These are phyloP conservation scores for Rhodotorula paludigena DNA, from an alignment of 768 basidiomycete genomes.

Conservation along the genomic window DNA sequence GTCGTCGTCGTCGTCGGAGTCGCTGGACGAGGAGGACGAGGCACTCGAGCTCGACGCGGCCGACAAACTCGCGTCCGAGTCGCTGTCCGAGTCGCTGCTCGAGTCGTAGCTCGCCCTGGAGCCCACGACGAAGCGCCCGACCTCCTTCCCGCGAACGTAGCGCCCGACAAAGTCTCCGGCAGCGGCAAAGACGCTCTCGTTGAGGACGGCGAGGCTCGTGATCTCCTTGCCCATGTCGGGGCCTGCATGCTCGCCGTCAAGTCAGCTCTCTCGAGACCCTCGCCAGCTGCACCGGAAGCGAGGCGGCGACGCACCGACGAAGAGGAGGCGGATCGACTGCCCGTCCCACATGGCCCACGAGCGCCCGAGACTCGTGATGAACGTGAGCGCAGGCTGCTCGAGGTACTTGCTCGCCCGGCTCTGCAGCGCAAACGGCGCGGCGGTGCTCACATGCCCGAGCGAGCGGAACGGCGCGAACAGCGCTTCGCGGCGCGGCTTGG, in stretches of 20 bases:
- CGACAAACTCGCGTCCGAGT: not conserved
- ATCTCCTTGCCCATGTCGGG: slow-evolving; percentile 74
- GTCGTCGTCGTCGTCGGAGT: slow-evolving; percentile 12
- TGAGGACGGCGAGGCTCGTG: slow-evolving; percentile 70
- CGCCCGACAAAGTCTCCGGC: slow-evolving; percentile 65
- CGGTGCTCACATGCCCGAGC: slow-evolving; percentile 87
- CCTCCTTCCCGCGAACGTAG: slow-evolving; percentile 82
- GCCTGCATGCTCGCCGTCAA: slow-evolving; percentile 52
- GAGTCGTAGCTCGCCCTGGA: not conserved
- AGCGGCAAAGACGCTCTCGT: slow-evolving; percentile 78
- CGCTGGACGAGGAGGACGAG: slow-evolving; percentile 8
- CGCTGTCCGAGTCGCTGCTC: not conserved
- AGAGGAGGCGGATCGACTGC: slow-evolving; percentile 81
- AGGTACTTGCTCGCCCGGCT: slow-evolving; percentile 77
- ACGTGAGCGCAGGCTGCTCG: slow-evolving; percentile 71
- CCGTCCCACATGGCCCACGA: slow-evolving; percentile 97
- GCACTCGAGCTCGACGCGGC: not conserved
- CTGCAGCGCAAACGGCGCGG: slow-evolving; percentile 82
- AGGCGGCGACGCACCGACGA: slow-evolving; percentile 67
- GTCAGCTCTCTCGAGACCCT: not conserved
- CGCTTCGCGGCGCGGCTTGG: slow-evolving; percentile 3
- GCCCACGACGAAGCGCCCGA: slow-evolving; percentile 51
- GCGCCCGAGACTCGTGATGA: slow-evolving; percentile 79
- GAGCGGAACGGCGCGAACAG: slow-evolving; percentile 92
- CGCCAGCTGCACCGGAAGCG: not conserved